Base-by-base conservation (phyloP, 371 early-diverging fungal genomes). In the Apophysomyces sp. region DNA sequence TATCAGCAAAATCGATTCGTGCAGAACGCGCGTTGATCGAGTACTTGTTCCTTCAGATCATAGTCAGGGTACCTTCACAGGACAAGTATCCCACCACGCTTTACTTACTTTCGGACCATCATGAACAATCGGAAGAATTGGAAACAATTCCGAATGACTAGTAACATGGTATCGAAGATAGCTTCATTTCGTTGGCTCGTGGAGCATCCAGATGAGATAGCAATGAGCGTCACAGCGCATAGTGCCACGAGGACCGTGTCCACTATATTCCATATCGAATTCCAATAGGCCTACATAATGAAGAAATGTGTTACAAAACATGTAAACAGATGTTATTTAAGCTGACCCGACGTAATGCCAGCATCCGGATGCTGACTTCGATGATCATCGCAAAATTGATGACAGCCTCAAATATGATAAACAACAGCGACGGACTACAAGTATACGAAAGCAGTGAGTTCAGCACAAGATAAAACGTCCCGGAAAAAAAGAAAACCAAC, bases 311-410 rank as follows among this genome's bases (percentile, higher is more conserved):
- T 15, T 28, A 5, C 36, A 0, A 15, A 60, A 15, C 49, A 4
- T 0, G 55, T 11, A 21, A 49, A 39, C 31, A 61, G 44, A 29
- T 13, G 18, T 41, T n/a, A 30, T 32, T 56, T 58, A 24, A 34
- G 34, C 66, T 56, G 80, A 89, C 92, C 79, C 84, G 79, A 54
- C 89, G 84, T 18, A 91, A 71, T 2, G 93, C 93, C 5, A 89
- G 58, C 34, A 89, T 63, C 30, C 93, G 79, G 12, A 90, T 72
- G 6, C 74, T 74, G 7, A 91, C 90, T 67, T 92, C 93, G 21
- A 84, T 69, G 56, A 90, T 86, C 91, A 92, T 91, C 36, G 86
- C 83, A 2, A 84, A 63, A 59, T 90, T 91, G 59, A 92, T 84
- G n/a, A 88, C 75, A 21, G 80, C 77, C 58, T 92, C 93, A 28